Evolutionary conservation across 2,329 filamentous ascomycete species (phyloP), one percentile per base, ranked within the genome.

Genomic region (Neofusicoccum umdonicola): DNA sequence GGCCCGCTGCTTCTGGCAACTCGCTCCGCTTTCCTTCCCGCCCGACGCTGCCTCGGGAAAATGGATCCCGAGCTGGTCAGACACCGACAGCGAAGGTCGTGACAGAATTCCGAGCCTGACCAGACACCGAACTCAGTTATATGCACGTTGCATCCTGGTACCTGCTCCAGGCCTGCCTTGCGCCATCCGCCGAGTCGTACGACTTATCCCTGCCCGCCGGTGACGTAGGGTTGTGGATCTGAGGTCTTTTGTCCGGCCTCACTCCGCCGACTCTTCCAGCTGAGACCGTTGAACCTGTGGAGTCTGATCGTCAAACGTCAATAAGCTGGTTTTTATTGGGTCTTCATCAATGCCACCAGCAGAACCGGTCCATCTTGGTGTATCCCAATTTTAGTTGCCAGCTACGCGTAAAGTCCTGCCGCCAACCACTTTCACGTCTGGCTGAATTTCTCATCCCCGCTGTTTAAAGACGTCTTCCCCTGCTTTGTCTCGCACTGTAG

Each of bases 11-110:
- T 17, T 45, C 39, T 19, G 39, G 48, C 61, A 54, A 58, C 41
- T 58, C 27, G 54, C 54, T 51, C 48, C 48, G 61, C 47, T 31
- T 35, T 54, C 4, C 48, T 6, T 44, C 27, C 48, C 61, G 39
- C 37, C 35, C 48, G 50, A 51, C 48, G 48, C 48, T 45, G 39
- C 11, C 41, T 63, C 61, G 61, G 61, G 61, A 63, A 63, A 63
- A 63, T 63, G 61, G 37, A 54, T 63, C 48, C 61, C 61, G 61
- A 54, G 61, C 61, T 27, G n/a, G 13, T 44, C 61, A 63, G 50
- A 54, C 50, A 52, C 61, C 61, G 48, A 63, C 34, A 34, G 19
- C 17, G 50, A 19, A 5, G 9, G 27, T 63, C 48, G 45, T 51
- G 37, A 50, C 35, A 52, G 60, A 42, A 42, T 63, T 45, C 61